Conservation (phyloP, 2,329 filamentous ascomycete species). For the Fusarium secorum region DNA sequence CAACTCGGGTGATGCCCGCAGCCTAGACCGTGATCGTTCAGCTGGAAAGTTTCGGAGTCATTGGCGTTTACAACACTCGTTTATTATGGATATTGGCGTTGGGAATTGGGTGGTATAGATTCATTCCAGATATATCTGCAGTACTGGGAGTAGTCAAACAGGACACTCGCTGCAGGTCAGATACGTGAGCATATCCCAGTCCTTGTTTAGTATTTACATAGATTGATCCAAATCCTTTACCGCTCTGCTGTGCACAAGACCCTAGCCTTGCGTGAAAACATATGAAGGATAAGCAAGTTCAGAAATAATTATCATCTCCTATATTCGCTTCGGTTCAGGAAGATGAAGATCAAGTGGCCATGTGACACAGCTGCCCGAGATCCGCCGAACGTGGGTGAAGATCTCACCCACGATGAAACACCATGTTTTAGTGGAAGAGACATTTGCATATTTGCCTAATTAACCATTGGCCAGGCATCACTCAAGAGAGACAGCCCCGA, state of each 20-base stretch:
- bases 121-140: not conserved
- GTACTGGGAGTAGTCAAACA: not conserved
- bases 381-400: not conserved
- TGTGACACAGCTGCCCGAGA: not conserved
- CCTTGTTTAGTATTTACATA: not conserved
- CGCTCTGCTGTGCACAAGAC: rapidly evolving
- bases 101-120: not conserved
- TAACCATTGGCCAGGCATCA: not conserved
- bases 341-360: not conserved
- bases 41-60: rapidly evolving
- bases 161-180: not conserved
- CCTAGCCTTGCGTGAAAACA: rapidly evolving
- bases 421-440: not conserved
- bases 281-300: rapidly evolving
- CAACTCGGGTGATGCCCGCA: rapidly evolving
- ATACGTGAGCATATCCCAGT: not conserved
- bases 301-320: rapidly evolving
- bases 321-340: rapidly evolving
- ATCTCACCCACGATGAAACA: not conserved
- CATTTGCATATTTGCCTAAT: not conserved
- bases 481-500: not conserved
- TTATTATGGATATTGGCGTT: not conserved
- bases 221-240: not conserved
- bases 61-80: not conserved
- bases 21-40: not conserved